Evolutionary conservation across 1,284 basidiomycete genomes (phyloP), one percentile per base, ranked within the genome.

Genomic region (Cryptococcus sp.): DNA sequence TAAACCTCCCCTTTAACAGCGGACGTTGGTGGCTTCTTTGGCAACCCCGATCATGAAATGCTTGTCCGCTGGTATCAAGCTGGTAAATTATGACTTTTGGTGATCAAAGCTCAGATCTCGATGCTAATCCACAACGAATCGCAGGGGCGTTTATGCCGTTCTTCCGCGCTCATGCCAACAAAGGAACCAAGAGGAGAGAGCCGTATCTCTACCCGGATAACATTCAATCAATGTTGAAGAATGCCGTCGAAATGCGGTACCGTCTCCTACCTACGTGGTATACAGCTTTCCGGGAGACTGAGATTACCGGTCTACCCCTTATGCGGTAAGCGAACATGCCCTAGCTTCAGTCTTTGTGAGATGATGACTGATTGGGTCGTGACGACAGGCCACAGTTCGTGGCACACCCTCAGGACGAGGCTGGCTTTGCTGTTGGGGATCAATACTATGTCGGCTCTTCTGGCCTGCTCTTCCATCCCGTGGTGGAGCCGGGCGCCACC

Each of bases 11-110:
- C 54, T 8, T 22, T 17, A 40, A 8, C 67, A 94, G 91, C 95
- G 58, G 95, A 99, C 71, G 91, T 98, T 49, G 94, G 95, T 42
- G 95, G 95, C 17, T 99, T 98, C 86, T 99, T 99, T 73, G 95
- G 95, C 50, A 96, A 99, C 78, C 95, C 96, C 0, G 85, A 88
- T 42, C 83, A 88, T 1, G 95, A 99, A 74, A 92, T 98, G 86
- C 87, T 99, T 30, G 88, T 95, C 8, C 85, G 96, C 40, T 99
- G 95, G 95, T 98, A 99, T 74, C 92, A 92, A 80, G 88, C 94
- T 43, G 95, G 95, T 27, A 10, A 8, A 35, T 35, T 3, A 10
- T 8, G 10, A 35, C 13, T 4, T 13, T 10, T 10, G 10, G 8
- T 35, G 30, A 3, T 35, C 13, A 35, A 8, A 8, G 30, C 30